Base-by-base conservation (phyloP, 164 flowering plant genomes). In the Magnolia changhungtana region DNA sequence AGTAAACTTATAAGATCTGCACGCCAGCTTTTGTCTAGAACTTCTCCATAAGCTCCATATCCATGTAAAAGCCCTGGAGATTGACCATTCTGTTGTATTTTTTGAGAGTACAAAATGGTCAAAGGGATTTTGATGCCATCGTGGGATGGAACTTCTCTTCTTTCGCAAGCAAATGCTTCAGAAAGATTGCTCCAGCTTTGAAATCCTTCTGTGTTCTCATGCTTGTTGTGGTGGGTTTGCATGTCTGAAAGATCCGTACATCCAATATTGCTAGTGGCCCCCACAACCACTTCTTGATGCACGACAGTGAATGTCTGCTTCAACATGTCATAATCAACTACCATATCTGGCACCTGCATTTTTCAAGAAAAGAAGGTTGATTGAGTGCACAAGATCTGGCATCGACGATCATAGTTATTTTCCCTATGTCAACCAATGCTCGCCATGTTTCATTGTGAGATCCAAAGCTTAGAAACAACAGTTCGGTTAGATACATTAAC, bases 41-140 rank as follows among this genome's bases (percentile, higher is more conserved):
- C 85, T 86, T 96, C 96, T 24, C 98, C 99, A 85, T 94, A 93
- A 77, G 98, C 94, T 81, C 99, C 99, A 83, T 96, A 96, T 1
- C 91, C 99, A 27, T 84, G 86, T 75, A 96, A 79, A 72, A 96
- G 81, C 31, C 97, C 99, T 59, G 99, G 96, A 73, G 91, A 89
- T 59, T 84, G 83, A 73, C 88, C 92, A 85, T 81, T 86, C 70
- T 50, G 74, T 81, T 85, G 84, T 65, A 86, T 79, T 75, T 82
- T 78, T 72, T 45, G 80, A n/a, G 98, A 91, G 83, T 83, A 92
- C 68, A 94, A 70, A 49, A 96, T 87, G 45, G 97, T 96, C 73
- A 96, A 74, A 70, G 96, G 94, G 75, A 96, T 80, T 75, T 19
- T 75, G 8, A 82, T 88, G 78, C 98, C 98, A 82, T 96, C 99